phyloP scores from a whole-genome alignment of 1,284 basidiomycete species.

The Filobasidium uniguttulatum region DNA sequence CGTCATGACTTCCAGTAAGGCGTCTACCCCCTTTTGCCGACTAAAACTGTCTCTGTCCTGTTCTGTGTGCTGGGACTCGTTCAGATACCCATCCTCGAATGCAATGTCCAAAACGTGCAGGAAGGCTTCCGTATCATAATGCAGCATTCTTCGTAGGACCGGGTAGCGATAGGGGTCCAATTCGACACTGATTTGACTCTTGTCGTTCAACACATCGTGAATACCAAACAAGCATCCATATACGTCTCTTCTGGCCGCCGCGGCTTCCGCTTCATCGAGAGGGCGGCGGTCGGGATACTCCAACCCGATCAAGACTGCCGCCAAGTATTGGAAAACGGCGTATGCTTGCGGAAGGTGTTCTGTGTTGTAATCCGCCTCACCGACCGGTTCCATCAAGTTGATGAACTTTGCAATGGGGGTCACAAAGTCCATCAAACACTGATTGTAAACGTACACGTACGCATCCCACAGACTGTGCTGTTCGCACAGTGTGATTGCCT shows the following conservation, averaged over 20 bases:
- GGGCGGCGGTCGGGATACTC: conserved; percentile 73
- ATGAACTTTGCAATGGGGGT: conserved; percentile 78
- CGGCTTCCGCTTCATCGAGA: conserved; percentile 50
- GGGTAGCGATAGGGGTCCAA: conserved; percentile 54
- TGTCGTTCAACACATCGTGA: conserved; percentile 44
- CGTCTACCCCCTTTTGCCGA: conserved; percentile 70
- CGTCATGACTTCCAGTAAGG: conserved; percentile 59
- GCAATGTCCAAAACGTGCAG: conserved; percentile 87
- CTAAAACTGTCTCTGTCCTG: conserved; percentile 53
- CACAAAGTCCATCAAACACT: conserved; percentile 74
- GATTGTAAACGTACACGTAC: conserved; percentile 83
- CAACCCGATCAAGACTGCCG: conserved; percentile 66
- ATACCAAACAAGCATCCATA: conserved; percentile 76
- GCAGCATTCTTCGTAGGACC: conserved; percentile 56
- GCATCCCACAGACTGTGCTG: conserved; percentile 77
- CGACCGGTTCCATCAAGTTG: conserved; percentile 43
- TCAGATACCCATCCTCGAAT: conserved; percentile 84
- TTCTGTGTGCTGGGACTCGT: no score
- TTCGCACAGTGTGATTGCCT: conserved; percentile 75
- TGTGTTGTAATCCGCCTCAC: conserved; percentile 17
- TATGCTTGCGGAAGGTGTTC: conserved; percentile 55
- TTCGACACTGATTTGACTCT: conserved; percentile 46
- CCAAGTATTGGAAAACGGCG: conserved; percentile 87
- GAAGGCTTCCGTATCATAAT: conserved; percentile 87
- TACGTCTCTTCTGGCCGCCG: conserved; percentile 53